These are phyloP conservation scores for Spinellus fusiger DNA, from an alignment of 192 early-diverging fungal genomes.

Conservation along the genomic window DNA sequence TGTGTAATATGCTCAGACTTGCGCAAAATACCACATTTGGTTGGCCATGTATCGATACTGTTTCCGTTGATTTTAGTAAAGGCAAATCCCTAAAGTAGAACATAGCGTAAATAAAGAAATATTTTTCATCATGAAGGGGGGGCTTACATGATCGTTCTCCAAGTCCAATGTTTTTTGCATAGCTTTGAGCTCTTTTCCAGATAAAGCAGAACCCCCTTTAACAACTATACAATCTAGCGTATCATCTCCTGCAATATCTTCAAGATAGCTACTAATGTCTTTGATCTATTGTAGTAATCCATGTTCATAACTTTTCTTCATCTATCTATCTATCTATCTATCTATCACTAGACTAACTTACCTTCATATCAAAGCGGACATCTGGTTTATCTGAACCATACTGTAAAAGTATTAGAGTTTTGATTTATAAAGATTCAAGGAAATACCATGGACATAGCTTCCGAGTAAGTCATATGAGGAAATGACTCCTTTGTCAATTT, in stretches of 20 bases:
- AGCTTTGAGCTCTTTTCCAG: slow-evolving; percentile 29
- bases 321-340: not conserved
- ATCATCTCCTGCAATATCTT: slow-evolving; percentile 18
- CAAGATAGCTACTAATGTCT: slow-evolving; percentile 28
- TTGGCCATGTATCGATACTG: slow-evolving; percentile 36
- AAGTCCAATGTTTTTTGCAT: slow-evolving; percentile 10
- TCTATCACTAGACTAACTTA: slow-evolving; percentile 42
- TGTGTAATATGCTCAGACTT: slow-evolving; percentile 9
- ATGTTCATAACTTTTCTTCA: no score
- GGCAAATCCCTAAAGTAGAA: slow-evolving; percentile 17
- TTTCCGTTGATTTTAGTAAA: slow-evolving; percentile 46
- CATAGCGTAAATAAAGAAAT: not conserved
- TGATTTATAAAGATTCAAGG: not conserved
- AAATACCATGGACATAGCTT: slow-evolving; percentile 66
- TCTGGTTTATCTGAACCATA: slow-evolving; percentile 94
- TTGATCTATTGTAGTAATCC: slow-evolving; percentile 20
- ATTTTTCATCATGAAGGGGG: not conserved
- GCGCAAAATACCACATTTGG: slow-evolving; percentile 22
- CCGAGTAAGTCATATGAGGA: slow-evolving; percentile 69
- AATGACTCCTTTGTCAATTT: slow-evolving; percentile 53
- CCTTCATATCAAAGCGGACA: slow-evolving; percentile 73
- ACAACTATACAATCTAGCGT: slow-evolving; percentile 49
- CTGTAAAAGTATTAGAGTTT: not conserved
- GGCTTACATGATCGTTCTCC: not conserved
- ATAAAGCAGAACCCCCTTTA: slow-evolving; percentile 32